Base-by-base conservation (phyloP, 164 flowering plant genomes). In the Nelumbo lutea region DNA sequence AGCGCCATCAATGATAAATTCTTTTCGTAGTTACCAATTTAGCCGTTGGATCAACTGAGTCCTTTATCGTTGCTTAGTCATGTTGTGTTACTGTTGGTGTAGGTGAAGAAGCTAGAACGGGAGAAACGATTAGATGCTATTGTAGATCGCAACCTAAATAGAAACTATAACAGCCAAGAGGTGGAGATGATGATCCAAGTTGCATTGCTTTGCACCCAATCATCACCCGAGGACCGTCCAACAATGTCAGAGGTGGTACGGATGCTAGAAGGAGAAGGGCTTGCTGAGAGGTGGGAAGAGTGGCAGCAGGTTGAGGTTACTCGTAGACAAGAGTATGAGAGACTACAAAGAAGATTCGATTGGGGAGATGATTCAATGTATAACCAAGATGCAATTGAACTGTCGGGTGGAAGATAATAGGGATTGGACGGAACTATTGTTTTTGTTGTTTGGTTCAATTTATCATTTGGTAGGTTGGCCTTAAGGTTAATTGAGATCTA, bases 241-340 rank as follows among this genome's bases (percentile, higher is more conserved):
- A 80, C 78, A 13, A 88, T 90, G 96, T 88, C 93, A 15, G 93
- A 87, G 70, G 93, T 90, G 11, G 93, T 90, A 1, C 68, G 93
- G 62, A 90, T 90, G 96, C 79, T 90, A 15, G 96, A 90, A 79
- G 96, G 93, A 6, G 96, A 90, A 63, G 96, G 92, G 9, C 82
- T 89, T 42, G 87, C 90, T 6, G 89, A 86, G 81, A 80, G 88
- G 67, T 87, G 92, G 96, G 90, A 86, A 70, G 90, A 84, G 68
- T 88, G 96, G 96, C 88, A 86, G 78, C 70, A 81, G 27, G 79
- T 82, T 41, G 92, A 85, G 72, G 84, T 85, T 38, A 81, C 73
- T 43, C 86, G 89, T 5, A 77, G 89, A 69, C 88, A 84, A 50
- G 89, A 89, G 57, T 79, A 78, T 15, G 92, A 88, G 62, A 73